phyloP scores from a whole-genome alignment of 2,329 filamentous ascomycete genomes.

The Moelleriella libera region DNA sequence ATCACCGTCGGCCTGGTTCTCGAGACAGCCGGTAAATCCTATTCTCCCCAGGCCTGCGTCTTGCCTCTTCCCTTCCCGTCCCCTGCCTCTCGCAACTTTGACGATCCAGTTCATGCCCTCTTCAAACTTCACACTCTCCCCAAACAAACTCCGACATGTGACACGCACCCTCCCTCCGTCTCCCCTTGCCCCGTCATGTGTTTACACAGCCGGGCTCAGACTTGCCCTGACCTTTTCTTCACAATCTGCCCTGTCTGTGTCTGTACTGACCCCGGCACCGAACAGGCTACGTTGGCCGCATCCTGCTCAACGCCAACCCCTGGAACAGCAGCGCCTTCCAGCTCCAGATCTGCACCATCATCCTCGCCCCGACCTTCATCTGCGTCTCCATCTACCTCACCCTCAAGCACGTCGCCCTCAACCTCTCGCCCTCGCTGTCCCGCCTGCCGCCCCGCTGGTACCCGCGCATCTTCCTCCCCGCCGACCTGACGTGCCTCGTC shows the following conservation, averaged over 20 bases:
- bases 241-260: too few relatives aligned
- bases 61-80: too few relatives aligned
- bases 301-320: conserved; percentile 35
- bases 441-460: conserved; percentile 36
- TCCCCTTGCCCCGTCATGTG: too few relatives aligned
- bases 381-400: conserved; percentile 51
- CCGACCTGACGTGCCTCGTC: conserved; percentile 42
- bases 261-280: neutral
- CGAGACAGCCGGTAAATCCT: conserved; percentile 31
- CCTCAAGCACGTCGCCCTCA: conserved; percentile 42
- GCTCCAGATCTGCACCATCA: conserved; percentile 44
- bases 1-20: conserved; percentile 33
- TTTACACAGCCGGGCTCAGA: too few relatives aligned
- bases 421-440: conserved; percentile 33
- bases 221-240: neutral
- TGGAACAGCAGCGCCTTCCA: conserved; percentile 41
- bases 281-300: conserved; percentile 37
- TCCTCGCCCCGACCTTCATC: conserved; percentile 44
- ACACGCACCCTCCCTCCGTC: too few relatives aligned
- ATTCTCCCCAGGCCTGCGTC: too few relatives aligned
- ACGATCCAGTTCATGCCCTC: neutral
- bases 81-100: neutral
- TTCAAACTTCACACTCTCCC: too few relatives aligned
- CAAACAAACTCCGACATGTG: too few relatives aligned
- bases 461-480: conserved; percentile 43